These are phyloP conservation scores for Pharus latifolius DNA, from an alignment of 176 grass and related monocot species.

Conservation along the genomic window DNA sequence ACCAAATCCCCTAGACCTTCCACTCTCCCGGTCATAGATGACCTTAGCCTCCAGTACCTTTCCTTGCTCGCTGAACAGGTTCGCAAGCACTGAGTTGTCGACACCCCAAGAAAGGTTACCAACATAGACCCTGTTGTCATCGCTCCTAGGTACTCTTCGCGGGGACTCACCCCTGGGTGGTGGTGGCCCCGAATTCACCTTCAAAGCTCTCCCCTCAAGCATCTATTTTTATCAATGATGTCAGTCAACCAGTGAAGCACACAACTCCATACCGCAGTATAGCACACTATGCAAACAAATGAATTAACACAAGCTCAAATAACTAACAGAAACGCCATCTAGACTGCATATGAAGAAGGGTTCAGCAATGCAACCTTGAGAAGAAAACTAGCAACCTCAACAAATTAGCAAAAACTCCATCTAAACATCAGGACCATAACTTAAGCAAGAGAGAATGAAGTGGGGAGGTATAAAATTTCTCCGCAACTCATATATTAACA, in stretches of 20 bases:
- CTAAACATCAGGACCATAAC: background rate
- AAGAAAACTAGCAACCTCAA: background rate
- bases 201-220: constrained; percentile 64
- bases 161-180: constrained; percentile 43
- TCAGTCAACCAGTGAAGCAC: background rate
- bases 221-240: constrained; percentile 20
- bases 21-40: constrained; percentile 74
- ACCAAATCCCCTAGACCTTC: constrained; percentile 76
- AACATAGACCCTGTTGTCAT: constrained; percentile 54
- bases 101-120: constrained; percentile 83
- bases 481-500: background rate
- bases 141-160: constrained; percentile 32
- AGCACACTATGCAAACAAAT: background rate
- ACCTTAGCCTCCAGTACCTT: constrained; percentile 66
- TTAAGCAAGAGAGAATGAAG: background rate
- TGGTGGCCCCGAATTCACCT: constrained; percentile 62
- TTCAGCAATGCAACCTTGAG: background rate
- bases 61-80: constrained; percentile 62
- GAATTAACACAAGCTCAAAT: background rate
- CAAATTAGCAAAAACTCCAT: background rate
- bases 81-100: constrained; percentile 59
- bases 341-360: background rate
- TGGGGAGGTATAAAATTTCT: background rate
- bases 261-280: background rate
- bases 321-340: background rate